Evolutionary conservation across 148 eudicot genomes (phyloP).

Genomic region (Rhododendron vialii): DNA sequence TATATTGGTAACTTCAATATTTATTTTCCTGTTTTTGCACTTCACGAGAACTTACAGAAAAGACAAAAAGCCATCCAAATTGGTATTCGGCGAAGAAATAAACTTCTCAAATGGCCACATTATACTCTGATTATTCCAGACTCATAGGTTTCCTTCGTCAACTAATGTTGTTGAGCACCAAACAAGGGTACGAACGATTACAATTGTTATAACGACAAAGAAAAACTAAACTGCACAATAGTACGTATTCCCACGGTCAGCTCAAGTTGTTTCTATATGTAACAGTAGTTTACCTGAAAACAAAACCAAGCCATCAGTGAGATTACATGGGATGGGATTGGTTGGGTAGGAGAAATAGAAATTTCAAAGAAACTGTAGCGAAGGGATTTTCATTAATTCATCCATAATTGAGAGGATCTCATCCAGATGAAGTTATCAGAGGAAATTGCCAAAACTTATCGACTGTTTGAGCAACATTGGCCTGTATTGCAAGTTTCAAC

Average conservation of each 20-base stretch:
- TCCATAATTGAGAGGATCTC: not conserved
- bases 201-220: conserved; percentile 43
- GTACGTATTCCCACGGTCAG: conserved; percentile 88
- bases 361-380: not conserved
- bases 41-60: not conserved
- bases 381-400: not conserved
- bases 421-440: not conserved
- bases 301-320: conserved; percentile 4
- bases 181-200: not conserved
- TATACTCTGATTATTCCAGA: no score
- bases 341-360: not conserved
- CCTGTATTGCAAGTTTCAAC: not conserved
- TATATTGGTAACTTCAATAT: not conserved
- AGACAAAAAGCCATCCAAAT: not conserved
- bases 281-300: conserved; percentile 79
- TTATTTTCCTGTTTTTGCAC: not conserved
- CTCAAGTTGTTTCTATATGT: conserved; percentile 57
- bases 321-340: not conserved
- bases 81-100: not conserved
- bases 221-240: conserved; percentile 80
- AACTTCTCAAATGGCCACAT: conserved; percentile 9
- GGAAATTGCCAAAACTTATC: not conserved
- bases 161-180: not conserved
- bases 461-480: not conserved
- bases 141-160: no score